Percentiles rank a stretch among this genome's conserved stretches.
These are phyloP conservation scores for Sporothrix protearum DNA, from an alignment of 2,329 filamentous ascomycete species.

Conservation along the genomic window DNA sequence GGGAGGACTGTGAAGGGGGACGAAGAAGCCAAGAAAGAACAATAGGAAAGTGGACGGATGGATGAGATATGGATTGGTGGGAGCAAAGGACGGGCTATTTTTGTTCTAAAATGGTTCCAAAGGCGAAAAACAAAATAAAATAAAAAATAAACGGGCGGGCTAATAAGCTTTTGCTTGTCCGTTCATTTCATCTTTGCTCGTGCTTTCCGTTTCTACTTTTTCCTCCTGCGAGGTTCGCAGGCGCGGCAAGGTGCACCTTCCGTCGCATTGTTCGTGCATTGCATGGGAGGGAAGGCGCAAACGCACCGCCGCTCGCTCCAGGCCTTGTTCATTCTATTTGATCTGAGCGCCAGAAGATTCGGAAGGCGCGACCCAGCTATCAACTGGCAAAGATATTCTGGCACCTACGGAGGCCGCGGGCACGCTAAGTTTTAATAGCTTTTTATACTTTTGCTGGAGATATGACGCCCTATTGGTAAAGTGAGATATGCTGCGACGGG, in stretches of 20 bases:
- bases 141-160: slow-evolving; percentile 3
- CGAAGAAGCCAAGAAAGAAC: not conserved
- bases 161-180: slow-evolving; percentile 2
- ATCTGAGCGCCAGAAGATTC: not conserved
- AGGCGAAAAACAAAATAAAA: slow-evolving; percentile 8
- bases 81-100: slow-evolving; percentile 1
- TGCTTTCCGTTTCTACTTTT: not conserved
- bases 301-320: not conserved
- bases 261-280: not conserved
- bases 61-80: slow-evolving; percentile 8
- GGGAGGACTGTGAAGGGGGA: not conserved
- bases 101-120: slow-evolving; percentile 15
- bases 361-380: slow-evolving; percentile 1
- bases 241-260: not conserved
- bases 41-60: slow-evolving; percentile 6
- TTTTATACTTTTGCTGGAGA: not conserved
- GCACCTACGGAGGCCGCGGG: not conserved
- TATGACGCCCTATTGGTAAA: not conserved
- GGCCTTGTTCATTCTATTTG: not conserved
- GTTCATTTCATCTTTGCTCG: not conserved
- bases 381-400: not conserved
- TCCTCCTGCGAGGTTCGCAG: not conserved
- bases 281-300: slow-evolving; percentile 1
- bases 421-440: not conserved
- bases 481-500: not conserved